Evolutionary conservation across 805 yeast genomes (phyloP), one percentile per base, ranked within the genome.

Genomic region (Kodamaea hsintzibuensis): DNA sequence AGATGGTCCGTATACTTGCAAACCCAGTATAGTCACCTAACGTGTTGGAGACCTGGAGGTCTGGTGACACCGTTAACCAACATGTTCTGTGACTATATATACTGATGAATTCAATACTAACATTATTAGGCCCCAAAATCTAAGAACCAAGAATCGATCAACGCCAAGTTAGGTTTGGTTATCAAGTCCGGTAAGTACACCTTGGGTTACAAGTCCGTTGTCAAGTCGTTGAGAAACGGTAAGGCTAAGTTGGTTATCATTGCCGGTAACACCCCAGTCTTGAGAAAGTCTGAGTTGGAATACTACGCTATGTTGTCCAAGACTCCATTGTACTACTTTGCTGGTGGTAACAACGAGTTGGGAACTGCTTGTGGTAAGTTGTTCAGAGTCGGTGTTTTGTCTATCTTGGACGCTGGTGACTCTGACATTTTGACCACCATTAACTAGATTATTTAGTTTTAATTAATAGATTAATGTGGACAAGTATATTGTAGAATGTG

Each of bases 361-460:
- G 98, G 98, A 85, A 95, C 99, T 71, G 97, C 97, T 70, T 93
- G 97, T 83, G 99, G 99, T 92, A 93, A 90, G 82, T 91, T 95
- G 75, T 95, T 95, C 97, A 91, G 98, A 85, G 98, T 95, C 71
- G 98, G 98, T 85, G 93, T 92, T 74, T 83, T 95, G 73, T 83
- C 98, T 73, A 79, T 95, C 72, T 83, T 93, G 73, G 99, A 95
- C 72, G 97, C 97, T 71, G 99, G 99, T 92, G 99, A 95, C 84
- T 95, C 99, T 72, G 99, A 95, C 82, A 92, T 95, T 83, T 87
- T 95, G 78, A 71, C 91, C 71, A 76, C 90, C 56, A 43, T 52
- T 40, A 40, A 40, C 57, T 53, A 56, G 49, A 39, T 49, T 43
- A 42, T 45, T 42, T 40, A 44, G 45, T 40, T 27, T 22, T 30